Evolutionary conservation across 345 rosid species (phyloP), one percentile per base, ranked within the genome.

Genomic region (Populus nigra): DNA sequence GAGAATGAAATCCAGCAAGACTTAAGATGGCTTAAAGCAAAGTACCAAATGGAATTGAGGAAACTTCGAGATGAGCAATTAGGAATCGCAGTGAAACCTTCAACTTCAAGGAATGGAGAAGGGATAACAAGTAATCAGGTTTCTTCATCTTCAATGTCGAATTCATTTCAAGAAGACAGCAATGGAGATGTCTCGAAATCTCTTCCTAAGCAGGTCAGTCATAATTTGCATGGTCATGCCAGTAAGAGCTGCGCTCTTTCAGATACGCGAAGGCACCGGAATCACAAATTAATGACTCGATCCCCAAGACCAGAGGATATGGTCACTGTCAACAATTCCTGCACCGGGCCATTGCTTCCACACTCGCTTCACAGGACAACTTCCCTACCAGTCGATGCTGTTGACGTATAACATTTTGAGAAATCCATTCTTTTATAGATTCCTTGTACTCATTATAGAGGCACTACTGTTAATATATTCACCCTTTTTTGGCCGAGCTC

Each of bases 351-450:
- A 61, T 72, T 88, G 53, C 74, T 83, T 77, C 90, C 93, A 41
- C 75, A 82, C 63, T 85, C 90, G 47, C 88, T 91, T 61, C 85
- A 88, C 68, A 89, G 90, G 75, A 84, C 97, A 57, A 82, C 87
- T 72, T 90, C 98, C 63, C 89, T 91, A 9, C 95, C 91, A 3
- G 91, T 89, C 59, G 96, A 90, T 81, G 89, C 94, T 66, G 87
- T 87, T 83, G 85, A 87, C 80, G 74, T 83, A 79, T 85, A 84
- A 82, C 31, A 65, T 68, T 8, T 81, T 76, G 59, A 76, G 66
- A 80, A 59, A 53, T 79, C 16, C 73, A 83, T 82, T 86, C 86
- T 85, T 86, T 86, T 80, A 75, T 76, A 63, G 79, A 73, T 72
- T 77, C 27, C 31, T 50, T 78, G 47, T 76, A 77, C 66, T 43